Evolutionary conservation across 2,329 filamentous ascomycete species (phyloP), one percentile per base, ranked within the genome.

Genomic region (Colletotrichum tabaci): DNA sequence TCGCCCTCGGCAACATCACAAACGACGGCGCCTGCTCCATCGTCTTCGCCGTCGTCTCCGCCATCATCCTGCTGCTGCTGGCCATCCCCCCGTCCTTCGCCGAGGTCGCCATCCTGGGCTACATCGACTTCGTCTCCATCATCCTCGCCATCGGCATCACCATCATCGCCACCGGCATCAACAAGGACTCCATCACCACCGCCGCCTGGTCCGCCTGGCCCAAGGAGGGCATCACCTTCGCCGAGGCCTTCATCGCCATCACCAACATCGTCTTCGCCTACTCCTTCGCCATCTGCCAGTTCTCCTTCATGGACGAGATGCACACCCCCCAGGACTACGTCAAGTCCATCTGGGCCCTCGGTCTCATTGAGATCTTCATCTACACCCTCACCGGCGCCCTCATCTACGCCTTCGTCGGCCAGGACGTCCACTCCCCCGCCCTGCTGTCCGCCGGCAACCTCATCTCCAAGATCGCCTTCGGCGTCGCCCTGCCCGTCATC

Each of bases 191-290:
- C 61, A 78, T 79, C 16, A 38, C 75, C 16, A 68, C 80, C 15
- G 73, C 77, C 0, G 76, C 76, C 1, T 86, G 84, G 84, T 85
- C 84, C 13, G 82, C 82, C 1, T 87, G 84, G 83, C 84, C 85
- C 61, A 83, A 82, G 76, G 78, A 82, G 4, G 76, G 84, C 4
- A 79, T 87, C 1, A 81, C 81, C 47, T 84, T 92, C 47, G 83
- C 84, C 56, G 84, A 88, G 57, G 89, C 84, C 23, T 91, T 92
- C 77, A 84, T 89, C 18, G 87, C 89, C 21, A 86, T 92, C 57
- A 87, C 84, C 77, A 93, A 93, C 82, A 94, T 94, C 64, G 86
- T 93, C 72, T 90, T 94, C 72, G 91, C 92, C 67, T 94, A 92
- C 82, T 85, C 90, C 72, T 87, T 86, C 69, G 83, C 85, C 74